phyloP scores from a whole-genome alignment of 805 yeast genomes.

The Yarrowia yakushimensis region DNA sequence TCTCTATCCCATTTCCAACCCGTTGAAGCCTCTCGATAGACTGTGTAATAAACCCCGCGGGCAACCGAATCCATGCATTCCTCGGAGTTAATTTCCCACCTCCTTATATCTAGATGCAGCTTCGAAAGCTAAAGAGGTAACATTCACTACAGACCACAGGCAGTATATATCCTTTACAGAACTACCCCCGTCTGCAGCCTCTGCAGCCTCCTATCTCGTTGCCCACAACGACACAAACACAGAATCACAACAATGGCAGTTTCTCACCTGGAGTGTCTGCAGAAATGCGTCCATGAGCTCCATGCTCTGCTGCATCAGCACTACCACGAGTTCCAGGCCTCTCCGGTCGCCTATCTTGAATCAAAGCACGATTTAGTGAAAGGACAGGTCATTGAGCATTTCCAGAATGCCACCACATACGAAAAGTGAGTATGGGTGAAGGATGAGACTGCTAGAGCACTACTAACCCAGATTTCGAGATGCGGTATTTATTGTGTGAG shows the following conservation, averaged over 20 bases:
- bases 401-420: conserved; percentile 12
- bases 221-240: neutral
- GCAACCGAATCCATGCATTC: conserved; percentile 11
- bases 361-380: neutral
- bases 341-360: conserved; percentile 13
- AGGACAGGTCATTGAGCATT: conserved; percentile 3
- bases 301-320: conserved; percentile 6
- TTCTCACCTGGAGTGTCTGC: conserved; percentile 5
- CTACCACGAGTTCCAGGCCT: conserved; percentile 22
- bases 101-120: conserved; percentile 16
- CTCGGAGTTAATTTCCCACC: conserved; percentile 17
- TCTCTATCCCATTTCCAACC: neutral
- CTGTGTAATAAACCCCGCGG: neutral
- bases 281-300: conserved; percentile 13
- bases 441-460: neutral
- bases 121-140: conserved; percentile 5
- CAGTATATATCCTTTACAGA: neutral
- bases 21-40: neutral
- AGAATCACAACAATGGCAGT: neutral
- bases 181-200: neutral
- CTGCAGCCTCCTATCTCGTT: neutral
- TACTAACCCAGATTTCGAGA: conserved; percentile 25
- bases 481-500: conserved; percentile 26
- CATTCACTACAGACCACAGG: neutral
- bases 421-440: conserved; percentile 13